These are phyloP conservation scores for Nakazawaea ernobii DNA, from an alignment of 805 yeast species.

Conservation along the genomic window DNA sequence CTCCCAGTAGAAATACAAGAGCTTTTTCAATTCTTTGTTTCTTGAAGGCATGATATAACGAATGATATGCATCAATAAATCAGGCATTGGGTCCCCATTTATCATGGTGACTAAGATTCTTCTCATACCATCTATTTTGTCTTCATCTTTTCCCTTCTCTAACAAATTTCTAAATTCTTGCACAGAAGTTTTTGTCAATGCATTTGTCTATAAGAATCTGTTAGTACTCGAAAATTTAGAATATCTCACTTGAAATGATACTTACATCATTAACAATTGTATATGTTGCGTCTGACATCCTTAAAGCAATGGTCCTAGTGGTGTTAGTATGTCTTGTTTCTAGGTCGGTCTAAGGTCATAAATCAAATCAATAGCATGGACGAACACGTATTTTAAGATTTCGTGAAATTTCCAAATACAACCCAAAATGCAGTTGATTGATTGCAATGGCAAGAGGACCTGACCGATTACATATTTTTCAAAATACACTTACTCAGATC, in stretches of 20 bases:
- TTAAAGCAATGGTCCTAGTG: not conserved
- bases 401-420: not conserved
- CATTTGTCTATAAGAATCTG: constrained; percentile 37
- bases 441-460: too few relatives aligned
- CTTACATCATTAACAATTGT: constrained; percentile 67
- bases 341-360: not conserved
- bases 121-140: constrained; percentile 86
- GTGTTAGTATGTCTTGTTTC: not conserved
- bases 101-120: constrained; percentile 79
- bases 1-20: constrained; percentile 96
- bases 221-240: not conserved
- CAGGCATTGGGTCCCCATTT: constrained; percentile 91
- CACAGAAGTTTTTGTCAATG: constrained; percentile 55
- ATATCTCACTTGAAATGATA: not conserved
- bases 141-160: constrained; percentile 87
- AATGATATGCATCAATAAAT: constrained; percentile 91
- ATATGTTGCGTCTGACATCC: constrained; percentile 46
- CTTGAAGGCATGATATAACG: constrained; percentile 96
- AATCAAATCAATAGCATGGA: not conserved
- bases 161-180: constrained; percentile 71
- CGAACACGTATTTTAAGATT: not conserved
- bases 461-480: too few relatives aligned
- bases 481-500: not conserved
- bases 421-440: too few relatives aligned
- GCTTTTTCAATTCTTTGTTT: constrained; percentile 84